Base-by-base conservation (phyloP, 768 basidiomycete genomes). In the Kwoniella sp. region DNA sequence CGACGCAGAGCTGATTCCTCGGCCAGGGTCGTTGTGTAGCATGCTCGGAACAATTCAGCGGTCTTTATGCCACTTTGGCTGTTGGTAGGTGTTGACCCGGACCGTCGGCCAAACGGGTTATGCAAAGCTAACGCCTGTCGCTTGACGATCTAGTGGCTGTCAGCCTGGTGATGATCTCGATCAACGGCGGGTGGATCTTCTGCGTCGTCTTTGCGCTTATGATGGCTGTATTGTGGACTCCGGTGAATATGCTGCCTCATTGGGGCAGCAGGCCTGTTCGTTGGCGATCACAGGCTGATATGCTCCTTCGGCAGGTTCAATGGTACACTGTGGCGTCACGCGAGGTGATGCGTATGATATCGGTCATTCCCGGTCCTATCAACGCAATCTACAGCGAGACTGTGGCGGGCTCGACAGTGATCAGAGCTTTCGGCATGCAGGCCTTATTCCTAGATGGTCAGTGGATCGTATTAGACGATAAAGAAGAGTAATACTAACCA, bases 351-450 rank as follows among this genome's bases (percentile, higher is more conserved):
- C 34, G 67, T n/a, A 42, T 69, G 7, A 25, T 54, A 20, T 17
- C 57, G 0, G 46, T 63, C 20, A 46, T 60, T 11, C 67, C 63
- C 23, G 67, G 67, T 9, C 51, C 51, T 3, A 57, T 69, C 50
- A 66, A 66, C 37, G 62, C 64, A 1, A 56, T 64, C n/a, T 64
- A 66, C 42, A 52, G 62, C 10, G 67, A 69, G 46, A 64, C 64
- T 3, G 57, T 69, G 3, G 67, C 64, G 5, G 67, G 67, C 2
- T 54, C 65, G 8, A 56, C 62, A 5, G 65, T 69, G 5, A 60
- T 69, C 39, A 46, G 67, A 10, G 67, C 67, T n/a, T 66, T 66
- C 26, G 67, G 67, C 3, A 46, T 29, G 2, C 67, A 69, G 34
- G 51, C 55, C 3, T 22, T 62, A 9, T 62, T 63, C 42, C 17